Evolutionary conservation across 768 basidiomycete genomes (phyloP).

Genomic region (Leccinum broughii): DNA sequence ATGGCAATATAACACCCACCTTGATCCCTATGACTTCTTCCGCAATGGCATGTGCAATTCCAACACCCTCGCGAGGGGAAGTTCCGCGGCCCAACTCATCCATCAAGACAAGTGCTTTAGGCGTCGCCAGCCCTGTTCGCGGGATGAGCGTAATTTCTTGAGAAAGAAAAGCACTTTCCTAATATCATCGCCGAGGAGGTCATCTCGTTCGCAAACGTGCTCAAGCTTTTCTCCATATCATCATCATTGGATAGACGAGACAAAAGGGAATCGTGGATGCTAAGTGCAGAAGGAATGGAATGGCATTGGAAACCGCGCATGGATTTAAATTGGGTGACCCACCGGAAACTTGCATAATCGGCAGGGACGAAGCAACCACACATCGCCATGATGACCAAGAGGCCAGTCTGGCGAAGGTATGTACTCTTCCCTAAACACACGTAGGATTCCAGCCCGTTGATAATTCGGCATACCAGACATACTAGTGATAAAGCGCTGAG

Average conservation of each 20-base stretch:
- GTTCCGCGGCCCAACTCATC: constrained; percentile 96
- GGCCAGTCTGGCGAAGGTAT: constrained; percentile 83
- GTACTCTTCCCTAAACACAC: constrained; percentile 78
- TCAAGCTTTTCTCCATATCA: constrained; percentile 83
- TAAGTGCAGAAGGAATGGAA: constrained; percentile 25
- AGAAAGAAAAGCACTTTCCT: constrained; percentile 40
- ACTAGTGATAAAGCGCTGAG: constrained; percentile 32
- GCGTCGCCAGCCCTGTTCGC: constrained; percentile 61
- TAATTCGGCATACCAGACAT: constrained; percentile 51
- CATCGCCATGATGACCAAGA: constrained; percentile 85
- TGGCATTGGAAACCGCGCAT: not conserved
- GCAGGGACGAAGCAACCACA: constrained; percentile 92
- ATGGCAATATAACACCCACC: constrained; percentile 40
- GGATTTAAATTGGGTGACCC: not conserved
- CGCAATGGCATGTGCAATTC: constrained; percentile 82
- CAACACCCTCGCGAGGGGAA: constrained; percentile 76
- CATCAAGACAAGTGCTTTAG: constrained; percentile 74
- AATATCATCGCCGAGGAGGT: constrained; percentile 88
- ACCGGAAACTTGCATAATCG: constrained; percentile 90
- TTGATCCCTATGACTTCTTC: constrained; percentile 73
- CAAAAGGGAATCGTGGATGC: constrained; percentile 81
- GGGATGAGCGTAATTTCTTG: not conserved
- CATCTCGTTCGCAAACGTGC: constrained; percentile 97
- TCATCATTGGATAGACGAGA: constrained; percentile 93
- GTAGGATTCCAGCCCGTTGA: not conserved